These are phyloP conservation scores for Zoysia japonica DNA, from an alignment of 176 grass and related monocot genomes.

Conservation along the genomic window DNA sequence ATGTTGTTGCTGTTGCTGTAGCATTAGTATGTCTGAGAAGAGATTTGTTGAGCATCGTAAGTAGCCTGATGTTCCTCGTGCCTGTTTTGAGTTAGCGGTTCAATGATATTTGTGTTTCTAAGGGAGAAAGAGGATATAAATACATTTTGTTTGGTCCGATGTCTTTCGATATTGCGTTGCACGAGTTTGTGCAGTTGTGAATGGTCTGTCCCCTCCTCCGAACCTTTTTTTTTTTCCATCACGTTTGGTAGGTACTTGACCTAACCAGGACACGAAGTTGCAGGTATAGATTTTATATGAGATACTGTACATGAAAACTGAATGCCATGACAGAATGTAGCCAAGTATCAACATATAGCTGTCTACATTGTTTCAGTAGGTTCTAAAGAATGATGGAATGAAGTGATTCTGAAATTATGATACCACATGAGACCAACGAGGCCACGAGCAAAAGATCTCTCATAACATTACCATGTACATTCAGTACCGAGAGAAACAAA, in stretches of 20 bases:
- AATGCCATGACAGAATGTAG: background rate
- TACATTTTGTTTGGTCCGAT: background rate
- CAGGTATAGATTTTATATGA: background rate
- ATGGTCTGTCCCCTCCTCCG: background rate
- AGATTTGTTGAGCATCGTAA: constrained; percentile 28
- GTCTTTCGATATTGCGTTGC: background rate
- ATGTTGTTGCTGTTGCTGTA: constrained; percentile 42
- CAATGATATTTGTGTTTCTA: constrained; percentile 5
- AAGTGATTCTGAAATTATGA: background rate
- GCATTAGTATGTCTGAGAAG: constrained; percentile 30
- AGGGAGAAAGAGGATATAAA: background rate
- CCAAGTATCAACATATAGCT: too few relatives aligned
- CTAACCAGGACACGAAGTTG: background rate
- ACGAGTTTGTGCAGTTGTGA: background rate
- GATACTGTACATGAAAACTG: background rate
- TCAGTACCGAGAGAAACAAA: background rate
- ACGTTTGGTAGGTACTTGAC: background rate
- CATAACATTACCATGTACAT: background rate
- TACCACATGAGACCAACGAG: background rate
- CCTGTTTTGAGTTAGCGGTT: constrained; percentile 3
- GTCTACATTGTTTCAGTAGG: background rate
- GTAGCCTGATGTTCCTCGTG: constrained; percentile 28
- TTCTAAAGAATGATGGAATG: background rate
- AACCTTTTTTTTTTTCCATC: background rate
- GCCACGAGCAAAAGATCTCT: background rate